Conservation (phyloP, 257 asterid genomes). For the Scutellaria galericulata region DNA sequence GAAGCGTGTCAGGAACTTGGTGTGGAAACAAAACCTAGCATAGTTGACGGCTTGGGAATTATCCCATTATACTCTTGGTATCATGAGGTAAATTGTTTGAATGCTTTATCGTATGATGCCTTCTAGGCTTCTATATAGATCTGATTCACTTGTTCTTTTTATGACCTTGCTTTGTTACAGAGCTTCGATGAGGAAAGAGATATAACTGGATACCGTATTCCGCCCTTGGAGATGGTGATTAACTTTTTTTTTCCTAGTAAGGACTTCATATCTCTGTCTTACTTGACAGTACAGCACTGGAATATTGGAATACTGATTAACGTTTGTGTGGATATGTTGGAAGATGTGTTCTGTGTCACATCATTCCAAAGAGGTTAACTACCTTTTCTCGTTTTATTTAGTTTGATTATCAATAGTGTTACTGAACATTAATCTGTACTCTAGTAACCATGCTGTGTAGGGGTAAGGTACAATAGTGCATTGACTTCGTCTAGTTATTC, state of each 20-base stretch:
- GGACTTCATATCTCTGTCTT: conserved; percentile 52
- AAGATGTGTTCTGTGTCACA: conserved; percentile 8
- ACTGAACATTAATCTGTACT: background rate
- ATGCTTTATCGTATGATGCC: conserved; percentile 17
- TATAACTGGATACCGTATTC: conserved; percentile 69
- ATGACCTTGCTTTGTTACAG: conserved; percentile 43
- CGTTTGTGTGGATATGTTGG: conserved; percentile 20
- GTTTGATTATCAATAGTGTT: background rate
- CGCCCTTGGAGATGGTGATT: conserved; percentile 94
- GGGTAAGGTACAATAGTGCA: background rate
- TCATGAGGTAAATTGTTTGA: conserved; percentile 70
- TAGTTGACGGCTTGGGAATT: conserved; percentile 69
- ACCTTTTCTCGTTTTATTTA: background rate
- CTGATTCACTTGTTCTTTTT: conserved; percentile 23
- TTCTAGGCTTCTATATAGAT: conserved; percentile 23
- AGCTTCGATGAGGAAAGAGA: conserved; percentile 88
- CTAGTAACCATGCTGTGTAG: background rate
- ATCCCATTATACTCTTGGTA: conserved; percentile 89
- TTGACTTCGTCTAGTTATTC: conserved; percentile 15
- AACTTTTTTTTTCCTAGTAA: conserved; percentile 81
- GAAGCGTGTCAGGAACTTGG: conserved; percentile 63
- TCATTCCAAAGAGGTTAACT: background rate
- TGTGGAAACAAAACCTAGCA: conserved; percentile 69
- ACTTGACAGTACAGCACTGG: conserved; percentile 29
- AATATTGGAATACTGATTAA: conserved; percentile 6